Evolutionary conservation across 768 basidiomycete genomes (phyloP).

Genomic region (Suillus plorans): DNA sequence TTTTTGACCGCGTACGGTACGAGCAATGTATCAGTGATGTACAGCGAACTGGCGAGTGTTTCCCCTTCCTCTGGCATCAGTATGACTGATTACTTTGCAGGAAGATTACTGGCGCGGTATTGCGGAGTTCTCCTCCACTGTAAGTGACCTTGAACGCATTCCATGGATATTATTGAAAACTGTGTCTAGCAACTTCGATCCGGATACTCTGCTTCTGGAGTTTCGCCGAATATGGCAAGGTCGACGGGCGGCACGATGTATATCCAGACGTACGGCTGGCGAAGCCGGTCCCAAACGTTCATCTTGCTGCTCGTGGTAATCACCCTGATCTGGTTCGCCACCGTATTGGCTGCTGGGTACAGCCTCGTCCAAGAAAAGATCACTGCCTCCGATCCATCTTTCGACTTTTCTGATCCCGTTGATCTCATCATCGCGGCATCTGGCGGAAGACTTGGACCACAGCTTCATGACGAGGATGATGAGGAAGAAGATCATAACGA

Average conservation of each 20-base stretch:
- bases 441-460: background rate
- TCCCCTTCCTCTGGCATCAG: background rate
- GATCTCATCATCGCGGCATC: slow-evolving; percentile 4
- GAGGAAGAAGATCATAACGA: background rate
- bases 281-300: background rate
- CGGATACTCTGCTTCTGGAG: slow-evolving; percentile 5
- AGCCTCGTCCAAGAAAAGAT: slow-evolving; percentile 1
- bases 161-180: background rate
- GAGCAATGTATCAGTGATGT: background rate
- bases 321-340: background rate
- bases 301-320: slow-evolving; percentile 4
- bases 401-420: slow-evolving; percentile 7
- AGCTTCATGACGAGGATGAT: background rate
- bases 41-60: background rate
- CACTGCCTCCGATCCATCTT: background rate
- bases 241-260: slow-evolving; percentile 4
- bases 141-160: background rate
- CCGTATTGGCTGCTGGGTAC: slow-evolving; percentile 1
- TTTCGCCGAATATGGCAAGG: slow-evolving; percentile 3
- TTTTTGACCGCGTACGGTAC: slow-evolving; percentile 2
- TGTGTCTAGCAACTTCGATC: slow-evolving; percentile 8
- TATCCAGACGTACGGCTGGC: slow-evolving; percentile 10
- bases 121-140: slow-evolving; percentile 9
- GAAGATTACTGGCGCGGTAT: slow-evolving; percentile 13
- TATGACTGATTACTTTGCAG: slow-evolving; percentile 1